These are phyloP conservation scores for Collybia nuda DNA, from an alignment of 768 basidiomycete genomes.

Conservation along the genomic window DNA sequence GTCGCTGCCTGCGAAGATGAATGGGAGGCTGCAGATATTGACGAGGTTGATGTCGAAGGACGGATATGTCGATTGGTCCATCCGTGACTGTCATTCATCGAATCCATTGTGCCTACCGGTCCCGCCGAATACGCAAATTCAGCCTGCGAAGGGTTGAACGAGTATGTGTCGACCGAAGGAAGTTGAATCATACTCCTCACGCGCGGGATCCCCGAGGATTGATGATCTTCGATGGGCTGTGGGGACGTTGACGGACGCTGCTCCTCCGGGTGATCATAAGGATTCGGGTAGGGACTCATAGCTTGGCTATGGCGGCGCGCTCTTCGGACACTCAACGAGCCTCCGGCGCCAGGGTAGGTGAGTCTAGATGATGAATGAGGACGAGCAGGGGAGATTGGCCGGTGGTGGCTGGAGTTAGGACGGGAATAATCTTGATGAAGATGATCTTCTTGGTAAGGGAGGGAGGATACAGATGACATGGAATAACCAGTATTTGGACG, in stretches of 20 bases:
- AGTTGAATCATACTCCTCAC: slow-evolving; percentile 85
- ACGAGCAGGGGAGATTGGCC: slow-evolving; percentile 67
- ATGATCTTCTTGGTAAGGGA: slow-evolving; percentile 65
- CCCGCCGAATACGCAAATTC: slow-evolving; percentile 82
- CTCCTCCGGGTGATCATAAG: slow-evolving; percentile 68
- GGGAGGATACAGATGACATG: slow-evolving; percentile 76
- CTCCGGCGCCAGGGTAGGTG: slow-evolving; percentile 37
- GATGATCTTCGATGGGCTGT: slow-evolving; percentile 59
- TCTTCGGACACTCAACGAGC: slow-evolving; percentile 68
- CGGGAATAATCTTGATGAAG: slow-evolving; percentile 67
- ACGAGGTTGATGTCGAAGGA: slow-evolving; percentile 77
- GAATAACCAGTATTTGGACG: slow-evolving; percentile 87
- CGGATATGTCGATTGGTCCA: slow-evolving; percentile 57
- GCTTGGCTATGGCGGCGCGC: slow-evolving; percentile 82
- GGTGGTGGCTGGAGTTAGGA: slow-evolving; percentile 73
- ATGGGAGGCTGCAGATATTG: slow-evolving; percentile 74
- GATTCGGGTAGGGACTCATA: slow-evolving; percentile 83
- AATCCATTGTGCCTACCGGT: slow-evolving; percentile 40
- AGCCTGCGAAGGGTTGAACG: slow-evolving; percentile 62
- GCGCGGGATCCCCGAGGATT: slow-evolving; percentile 55
- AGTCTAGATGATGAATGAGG: slow-evolving; percentile 66
- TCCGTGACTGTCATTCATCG: slow-evolving; percentile 43
- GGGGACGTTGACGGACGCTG: slow-evolving; percentile 74
- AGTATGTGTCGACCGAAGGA: slow-evolving; percentile 69
- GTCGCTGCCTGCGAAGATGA: slow-evolving; percentile 83